phyloP scores from a whole-genome alignment of 2,329 filamentous ascomycete genomes.

The Aureobasidium mangrovei region DNA sequence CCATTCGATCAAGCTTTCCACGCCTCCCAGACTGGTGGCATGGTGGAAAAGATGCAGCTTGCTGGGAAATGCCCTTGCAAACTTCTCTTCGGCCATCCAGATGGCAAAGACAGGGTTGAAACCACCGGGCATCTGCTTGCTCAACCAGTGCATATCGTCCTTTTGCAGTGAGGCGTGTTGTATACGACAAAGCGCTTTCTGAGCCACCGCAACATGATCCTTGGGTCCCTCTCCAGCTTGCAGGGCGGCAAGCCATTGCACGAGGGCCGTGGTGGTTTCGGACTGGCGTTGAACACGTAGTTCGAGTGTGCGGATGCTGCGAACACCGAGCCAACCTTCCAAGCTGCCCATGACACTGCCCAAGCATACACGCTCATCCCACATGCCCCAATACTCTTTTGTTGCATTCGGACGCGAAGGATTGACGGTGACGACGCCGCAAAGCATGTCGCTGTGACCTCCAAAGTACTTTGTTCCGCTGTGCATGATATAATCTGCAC shows the following conservation, averaged over 20 bases:
- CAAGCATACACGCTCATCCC: conserved; percentile 62
- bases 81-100: conserved; percentile 49
- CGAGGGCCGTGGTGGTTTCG: conserved; percentile 58
- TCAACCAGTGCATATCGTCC: conserved; percentile 60
- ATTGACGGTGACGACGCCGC: conserved; percentile 66
- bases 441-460: conserved; percentile 88
- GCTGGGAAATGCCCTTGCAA: conserved; percentile 64
- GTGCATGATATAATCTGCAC: conserved; percentile 85
- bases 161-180: conserved; percentile 74
- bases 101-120: conserved; percentile 85
- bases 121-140: conserved; percentile 81
- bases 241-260: conserved; percentile 58
- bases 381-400: conserved; percentile 43
- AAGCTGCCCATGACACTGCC: conserved; percentile 81
- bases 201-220: conserved; percentile 39
- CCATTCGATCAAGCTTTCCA: conserved; percentile 97
- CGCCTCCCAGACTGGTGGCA: conserved; percentile 85
- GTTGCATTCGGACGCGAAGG: conserved; percentile 43
- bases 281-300: conserved; percentile 72
- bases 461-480: conserved; percentile 93
- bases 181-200: conserved; percentile 51
- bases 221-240: conserved; percentile 32
- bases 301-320: conserved; percentile 78
- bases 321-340: conserved; percentile 85
- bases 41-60: conserved; percentile 82